phyloP scores from a whole-genome alignment of 164 flowering plant genomes.

The Litsea cubeba region DNA sequence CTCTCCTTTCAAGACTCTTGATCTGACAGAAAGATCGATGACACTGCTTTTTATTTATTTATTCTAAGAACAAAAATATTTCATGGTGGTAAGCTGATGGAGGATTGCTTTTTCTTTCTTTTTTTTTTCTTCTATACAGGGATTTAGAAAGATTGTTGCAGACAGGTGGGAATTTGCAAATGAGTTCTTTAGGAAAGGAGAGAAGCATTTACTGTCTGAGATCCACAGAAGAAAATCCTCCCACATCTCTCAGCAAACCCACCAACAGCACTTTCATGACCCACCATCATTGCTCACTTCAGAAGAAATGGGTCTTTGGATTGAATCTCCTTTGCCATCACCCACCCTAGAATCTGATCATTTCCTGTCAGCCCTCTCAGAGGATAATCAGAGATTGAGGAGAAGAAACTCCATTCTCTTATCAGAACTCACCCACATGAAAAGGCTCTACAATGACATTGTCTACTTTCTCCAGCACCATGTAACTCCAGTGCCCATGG shows the following conservation, averaged over 20 bases:
- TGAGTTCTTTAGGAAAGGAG: slow-evolving; percentile 46
- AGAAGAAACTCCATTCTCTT: slow-evolving; percentile 47
- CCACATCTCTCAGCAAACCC: slow-evolving; percentile 26
- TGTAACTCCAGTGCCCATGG: slow-evolving; percentile 31
- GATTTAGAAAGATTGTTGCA: slow-evolving; percentile 51
- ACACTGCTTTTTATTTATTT: no score
- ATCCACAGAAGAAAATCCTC: slow-evolving; percentile 50
- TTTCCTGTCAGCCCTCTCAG: slow-evolving; percentile 30
- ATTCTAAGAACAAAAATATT: neutral
- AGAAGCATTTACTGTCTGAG: slow-evolving; percentile 41
- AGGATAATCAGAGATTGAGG: slow-evolving; percentile 45
- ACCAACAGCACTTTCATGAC: slow-evolving; percentile 15
- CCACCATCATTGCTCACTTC: slow-evolving; percentile 15
- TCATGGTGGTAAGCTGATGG: neutral
- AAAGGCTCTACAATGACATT: slow-evolving; percentile 58
- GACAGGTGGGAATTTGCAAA: slow-evolving; percentile 69
- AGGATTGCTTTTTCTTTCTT: neutral
- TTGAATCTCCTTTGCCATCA: slow-evolving; percentile 19
- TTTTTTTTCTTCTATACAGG: slow-evolving; percentile 25
- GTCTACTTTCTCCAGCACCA: slow-evolving; percentile 58
- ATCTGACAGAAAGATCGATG: slow-evolving; percentile 4
- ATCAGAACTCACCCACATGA: slow-evolving; percentile 61
- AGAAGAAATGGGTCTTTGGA: slow-evolving; percentile 21
- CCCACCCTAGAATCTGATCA: slow-evolving; percentile 16
- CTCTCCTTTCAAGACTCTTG: slow-evolving; percentile 3